A percentile compares a stretch with the other conserved stretches of the same genome.
These are phyloP conservation scores for Lactifluus volemus DNA, from an alignment of 768 basidiomycete genomes.

Conservation along the genomic window DNA sequence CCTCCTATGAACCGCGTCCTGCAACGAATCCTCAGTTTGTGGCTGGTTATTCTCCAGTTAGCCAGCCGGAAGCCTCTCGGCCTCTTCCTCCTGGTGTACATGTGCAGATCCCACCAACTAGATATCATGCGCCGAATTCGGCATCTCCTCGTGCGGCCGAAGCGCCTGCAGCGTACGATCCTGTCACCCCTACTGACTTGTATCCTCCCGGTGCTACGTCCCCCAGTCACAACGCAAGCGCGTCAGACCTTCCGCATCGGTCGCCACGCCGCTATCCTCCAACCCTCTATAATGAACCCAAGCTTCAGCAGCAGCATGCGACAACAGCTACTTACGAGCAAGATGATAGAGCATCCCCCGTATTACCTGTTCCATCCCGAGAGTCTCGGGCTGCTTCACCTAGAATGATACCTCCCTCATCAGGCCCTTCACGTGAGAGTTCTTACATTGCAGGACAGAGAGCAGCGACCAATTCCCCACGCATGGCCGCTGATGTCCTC, in stretches of 20 bases:
- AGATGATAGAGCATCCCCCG: neutral
- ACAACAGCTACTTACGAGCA: neutral
- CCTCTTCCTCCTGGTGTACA: neutral
- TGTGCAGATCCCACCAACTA: constrained; percentile 7
- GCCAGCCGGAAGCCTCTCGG: neutral
- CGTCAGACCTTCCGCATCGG: neutral
- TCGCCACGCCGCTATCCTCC: constrained; percentile 8
- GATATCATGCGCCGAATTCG: neutral
- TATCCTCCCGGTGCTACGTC: neutral
- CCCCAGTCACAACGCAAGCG: neutral
- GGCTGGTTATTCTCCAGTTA: neutral
- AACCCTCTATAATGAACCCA: constrained; percentile 11
- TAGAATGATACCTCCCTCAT: neutral
- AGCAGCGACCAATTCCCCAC: neutral
- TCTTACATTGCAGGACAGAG: neutral
- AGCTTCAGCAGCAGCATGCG: constrained; percentile 2
- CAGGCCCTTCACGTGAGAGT: neutral
- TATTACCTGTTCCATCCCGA: constrained; percentile 4
- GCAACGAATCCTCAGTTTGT: neutral
- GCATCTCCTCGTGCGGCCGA: neutral
- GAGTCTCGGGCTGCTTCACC: neutral
- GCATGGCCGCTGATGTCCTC: constrained; percentile 1
- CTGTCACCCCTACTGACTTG: neutral
- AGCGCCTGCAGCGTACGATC: neutral
- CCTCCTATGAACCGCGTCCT: neutral